Evolutionary conservation across 805 yeast genomes (phyloP).

Genomic region (Starmerella scarabaei): DNA sequence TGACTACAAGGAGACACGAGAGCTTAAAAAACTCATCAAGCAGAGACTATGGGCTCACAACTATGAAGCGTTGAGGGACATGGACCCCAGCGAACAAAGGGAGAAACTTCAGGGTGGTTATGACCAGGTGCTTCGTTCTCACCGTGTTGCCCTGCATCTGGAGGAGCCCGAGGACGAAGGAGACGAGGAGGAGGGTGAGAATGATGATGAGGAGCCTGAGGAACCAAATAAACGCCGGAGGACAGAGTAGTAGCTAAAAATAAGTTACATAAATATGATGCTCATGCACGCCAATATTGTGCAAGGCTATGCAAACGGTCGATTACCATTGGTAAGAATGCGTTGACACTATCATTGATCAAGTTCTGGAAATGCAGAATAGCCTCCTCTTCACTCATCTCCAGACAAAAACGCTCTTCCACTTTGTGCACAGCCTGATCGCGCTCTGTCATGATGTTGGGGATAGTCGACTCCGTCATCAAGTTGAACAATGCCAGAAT

Average conservation of each 20-base stretch:
- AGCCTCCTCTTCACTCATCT: conserved; percentile 92
- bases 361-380: conserved; percentile 85
- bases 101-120: conserved; percentile 60
- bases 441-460: conserved; percentile 76
- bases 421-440: conserved; percentile 80
- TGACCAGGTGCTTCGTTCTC: conserved; percentile 13
- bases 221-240: not conserved
- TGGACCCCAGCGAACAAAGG: conserved; percentile 66
- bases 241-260: not conserved
- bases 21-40: conserved; percentile 49
- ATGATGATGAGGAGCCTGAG: not conserved
- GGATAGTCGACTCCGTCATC: conserved; percentile 88
- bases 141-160: conserved; percentile 8
- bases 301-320: conserved; percentile 92
- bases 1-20: conserved; percentile 19
- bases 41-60: conserved; percentile 65
- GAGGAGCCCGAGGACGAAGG: conserved; percentile 5
- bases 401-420: conserved; percentile 84
- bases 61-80: conserved; percentile 59
- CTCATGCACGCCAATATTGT: conserved; percentile 88
- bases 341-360: conserved; percentile 88
- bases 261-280: not conserved
- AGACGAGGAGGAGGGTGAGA: conserved; percentile 5
- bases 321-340: conserved; percentile 85
- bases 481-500: conserved; percentile 82